Evolutionary conservation across 331 rosid genomes (phyloP).

Genomic region (Spiraea crenata): DNA sequence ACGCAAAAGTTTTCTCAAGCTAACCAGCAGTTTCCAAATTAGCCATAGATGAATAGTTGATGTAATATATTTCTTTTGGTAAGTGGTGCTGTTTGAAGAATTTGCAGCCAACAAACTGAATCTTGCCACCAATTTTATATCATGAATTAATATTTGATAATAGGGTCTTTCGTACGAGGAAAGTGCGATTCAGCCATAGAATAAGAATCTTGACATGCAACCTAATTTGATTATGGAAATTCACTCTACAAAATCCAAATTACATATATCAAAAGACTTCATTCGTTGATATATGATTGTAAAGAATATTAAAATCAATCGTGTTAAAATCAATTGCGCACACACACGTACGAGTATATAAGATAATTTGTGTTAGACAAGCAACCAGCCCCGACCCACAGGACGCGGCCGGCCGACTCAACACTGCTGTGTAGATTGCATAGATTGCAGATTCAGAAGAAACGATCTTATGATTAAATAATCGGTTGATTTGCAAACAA

Average conservation of each 20-base stretch:
- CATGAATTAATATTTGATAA: background rate
- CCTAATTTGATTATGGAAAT: background rate
- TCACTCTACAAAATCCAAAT: background rate
- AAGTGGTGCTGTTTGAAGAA: background rate
- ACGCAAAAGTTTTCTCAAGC: too few relatives aligned
- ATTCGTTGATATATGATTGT: too few relatives aligned
- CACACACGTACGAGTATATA: too few relatives aligned
- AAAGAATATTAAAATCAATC: too few relatives aligned
- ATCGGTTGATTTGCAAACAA: too few relatives aligned
- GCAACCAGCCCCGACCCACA: too few relatives aligned
- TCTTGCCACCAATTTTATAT: background rate
- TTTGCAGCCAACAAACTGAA: background rate
- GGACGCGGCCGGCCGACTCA: too few relatives aligned
- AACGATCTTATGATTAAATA: too few relatives aligned
- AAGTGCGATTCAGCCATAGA: background rate
- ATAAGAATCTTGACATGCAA: background rate
- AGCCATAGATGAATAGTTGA: background rate
- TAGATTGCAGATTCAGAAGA: too few relatives aligned
- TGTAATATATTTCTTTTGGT: background rate
- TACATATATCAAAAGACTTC: background rate
- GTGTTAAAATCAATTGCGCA: too few relatives aligned
- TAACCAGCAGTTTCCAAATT: background rate
- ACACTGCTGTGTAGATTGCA: too few relatives aligned
- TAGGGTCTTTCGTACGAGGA: background rate
- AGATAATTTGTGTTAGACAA: too few relatives aligned